Conservation (phyloP, 2,329 filamentous ascomycete genomes). For the Pleurostoma richardsiae region DNA sequence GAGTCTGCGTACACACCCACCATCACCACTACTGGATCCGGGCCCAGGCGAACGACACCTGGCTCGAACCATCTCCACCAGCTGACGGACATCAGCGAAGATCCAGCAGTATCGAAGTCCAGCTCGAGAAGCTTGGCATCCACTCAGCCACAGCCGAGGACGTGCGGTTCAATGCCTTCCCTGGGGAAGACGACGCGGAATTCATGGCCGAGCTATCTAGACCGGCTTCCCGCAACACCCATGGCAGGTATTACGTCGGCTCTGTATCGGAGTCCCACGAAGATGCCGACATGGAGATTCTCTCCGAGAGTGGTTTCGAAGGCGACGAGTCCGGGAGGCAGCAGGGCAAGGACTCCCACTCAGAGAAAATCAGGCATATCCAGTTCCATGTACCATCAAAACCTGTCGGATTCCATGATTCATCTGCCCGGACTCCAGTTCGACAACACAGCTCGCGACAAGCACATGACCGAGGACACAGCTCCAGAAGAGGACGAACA, state of each 20-base stretch:
- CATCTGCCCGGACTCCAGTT: too few species aligned
- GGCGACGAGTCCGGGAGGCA: too few species aligned
- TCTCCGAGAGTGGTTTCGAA: too few species aligned
- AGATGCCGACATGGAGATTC: background rate
- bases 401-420: too few species aligned
- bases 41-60: conserved; percentile 1
- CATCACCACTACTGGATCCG: conserved; percentile 56
- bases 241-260: conserved; percentile 12
- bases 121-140: background rate
- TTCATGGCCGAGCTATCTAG: conserved; percentile 18
- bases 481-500: too few species aligned
- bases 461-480: too few species aligned
- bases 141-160: background rate
- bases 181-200: conserved; percentile 17
- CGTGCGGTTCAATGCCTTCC: conserved; percentile 13
- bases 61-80: background rate
- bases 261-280: background rate
- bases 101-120: background rate
- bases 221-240: conserved; percentile 14
- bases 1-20: conserved; percentile 51
- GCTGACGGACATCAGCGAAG: background rate
- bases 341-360: too few species aligned
- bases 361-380: too few species aligned
- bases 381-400: too few species aligned
- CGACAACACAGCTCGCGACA: too few species aligned